Evolutionary conservation across 208 protist genomes (phyloP).

Genomic region (Endotrypanum monterogeii): DNA sequence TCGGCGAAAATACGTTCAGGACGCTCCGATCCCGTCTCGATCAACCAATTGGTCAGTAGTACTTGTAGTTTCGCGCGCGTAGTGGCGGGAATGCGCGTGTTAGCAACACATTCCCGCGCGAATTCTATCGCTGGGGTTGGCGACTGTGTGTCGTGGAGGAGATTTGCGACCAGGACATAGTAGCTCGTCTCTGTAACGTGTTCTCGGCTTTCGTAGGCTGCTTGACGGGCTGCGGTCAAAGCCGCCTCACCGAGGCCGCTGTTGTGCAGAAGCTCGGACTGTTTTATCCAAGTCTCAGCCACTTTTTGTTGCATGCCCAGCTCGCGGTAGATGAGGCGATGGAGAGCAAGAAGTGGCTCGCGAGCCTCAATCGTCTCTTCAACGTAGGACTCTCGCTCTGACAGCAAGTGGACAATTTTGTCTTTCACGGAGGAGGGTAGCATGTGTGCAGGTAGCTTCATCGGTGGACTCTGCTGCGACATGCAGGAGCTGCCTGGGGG

Average conservation of each 20-base stretch:
- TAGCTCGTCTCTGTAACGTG: slow-evolving; percentile 41
- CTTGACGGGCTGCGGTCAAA: slow-evolving; percentile 67
- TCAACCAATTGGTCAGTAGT: slow-evolving; percentile 74
- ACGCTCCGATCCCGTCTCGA: slow-evolving; percentile 71
- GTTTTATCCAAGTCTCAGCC: slow-evolving; percentile 74
- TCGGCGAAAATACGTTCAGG: slow-evolving; percentile 80
- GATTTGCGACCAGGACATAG: slow-evolving; percentile 82
- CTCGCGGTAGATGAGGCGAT: slow-evolving; percentile 76
- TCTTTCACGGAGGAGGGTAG: slow-evolving; percentile 29
- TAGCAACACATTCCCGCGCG: slow-evolving; percentile 45
- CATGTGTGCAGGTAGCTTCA: slow-evolving; percentile 16
- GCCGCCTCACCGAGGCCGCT: slow-evolving; percentile 79
- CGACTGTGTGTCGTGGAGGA: slow-evolving; percentile 85
- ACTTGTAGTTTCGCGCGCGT: slow-evolving; percentile 76
- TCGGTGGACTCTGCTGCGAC: slow-evolving; percentile 5
- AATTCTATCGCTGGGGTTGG: slow-evolving; percentile 81
- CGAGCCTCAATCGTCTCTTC: slow-evolving; percentile 68
- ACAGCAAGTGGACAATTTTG: slow-evolving; percentile 31
- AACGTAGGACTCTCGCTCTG: slow-evolving; percentile 39
- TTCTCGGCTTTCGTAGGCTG: slow-evolving; percentile 33
- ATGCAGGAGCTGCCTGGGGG: not conserved
- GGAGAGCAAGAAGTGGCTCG: slow-evolving; percentile 84
- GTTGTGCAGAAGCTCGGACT: slow-evolving; percentile 83
- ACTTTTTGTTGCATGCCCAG: slow-evolving; percentile 58
- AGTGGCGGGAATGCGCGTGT: slow-evolving; percentile 28